phyloP scores from a whole-genome alignment of 1,284 basidiomycete species.

The Pseudozyma sp. region DNA sequence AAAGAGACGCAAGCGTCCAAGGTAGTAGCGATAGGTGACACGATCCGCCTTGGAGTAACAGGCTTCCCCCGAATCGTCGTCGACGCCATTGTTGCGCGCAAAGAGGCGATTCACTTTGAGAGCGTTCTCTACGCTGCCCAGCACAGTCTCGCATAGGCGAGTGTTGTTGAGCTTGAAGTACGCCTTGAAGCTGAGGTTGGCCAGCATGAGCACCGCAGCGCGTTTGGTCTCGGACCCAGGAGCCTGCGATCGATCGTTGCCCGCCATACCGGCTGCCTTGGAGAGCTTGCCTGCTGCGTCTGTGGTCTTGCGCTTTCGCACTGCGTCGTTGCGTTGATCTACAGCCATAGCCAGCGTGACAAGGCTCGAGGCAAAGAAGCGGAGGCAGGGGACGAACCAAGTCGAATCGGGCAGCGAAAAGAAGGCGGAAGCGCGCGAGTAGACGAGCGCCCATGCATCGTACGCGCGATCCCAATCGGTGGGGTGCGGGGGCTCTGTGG shows the following conservation, averaged over 20 bases:
- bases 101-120: slow-evolving; percentile 58
- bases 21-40: slow-evolving; percentile 69
- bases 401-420: slow-evolving; percentile 65
- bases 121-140: slow-evolving; percentile 69
- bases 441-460: slow-evolving; percentile 58
- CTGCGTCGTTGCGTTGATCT: slow-evolving; percentile 36
- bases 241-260: slow-evolving; percentile 62
- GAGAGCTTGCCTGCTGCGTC: slow-evolving; percentile 65
- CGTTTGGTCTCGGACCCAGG: slow-evolving; percentile 60
- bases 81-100: slow-evolving; percentile 21
- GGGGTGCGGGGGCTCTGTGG: slow-evolving; percentile 2
- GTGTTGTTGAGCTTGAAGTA: slow-evolving; percentile 70
- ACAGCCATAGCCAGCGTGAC: slow-evolving; percentile 41
- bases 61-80: slow-evolving; percentile 55
- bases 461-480: slow-evolving; percentile 46
- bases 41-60: slow-evolving; percentile 68
- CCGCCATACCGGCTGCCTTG: slow-evolving; percentile 63
- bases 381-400: slow-evolving; percentile 63
- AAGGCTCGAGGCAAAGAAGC: slow-evolving; percentile 50
- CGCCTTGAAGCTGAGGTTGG: slow-evolving; percentile 65
- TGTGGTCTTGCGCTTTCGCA: slow-evolving; percentile 58
- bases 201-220: slow-evolving; percentile 62
- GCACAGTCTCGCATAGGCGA: slow-evolving; percentile 70
- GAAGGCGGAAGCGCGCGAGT: slow-evolving; percentile 60
- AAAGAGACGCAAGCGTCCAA: slow-evolving; percentile 69